Evolutionary conservation across 106 monocot species (phyloP), one percentile per base, ranked within the genome.

Genomic region (Triglochin maritima): DNA sequence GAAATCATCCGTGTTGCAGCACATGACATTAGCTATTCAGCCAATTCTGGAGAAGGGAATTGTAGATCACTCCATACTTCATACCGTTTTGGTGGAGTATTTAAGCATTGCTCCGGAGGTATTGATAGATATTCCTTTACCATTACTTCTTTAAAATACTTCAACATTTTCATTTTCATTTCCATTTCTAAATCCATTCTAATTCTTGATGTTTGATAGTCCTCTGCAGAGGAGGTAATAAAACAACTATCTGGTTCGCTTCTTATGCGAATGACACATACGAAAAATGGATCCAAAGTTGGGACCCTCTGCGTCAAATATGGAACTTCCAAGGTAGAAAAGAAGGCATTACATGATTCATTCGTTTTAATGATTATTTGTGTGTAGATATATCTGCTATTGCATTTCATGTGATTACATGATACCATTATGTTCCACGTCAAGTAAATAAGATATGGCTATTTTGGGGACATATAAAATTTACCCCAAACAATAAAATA

Each of bases 251-350:
- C 83, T 51, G 65, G 71, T 17, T 82, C 91, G 44, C 84, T 87
- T 77, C 77, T 92, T 74, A 75, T 88, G 68, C 69, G 82, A 56
- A 98, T 98, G 84, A 80, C 85, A 48, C 78, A 78, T 59, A 77
- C 87, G 65, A 84, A 79, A 82, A 88, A 88, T 68, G 96, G 91
- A 47, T 72, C 88, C 47, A 98, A 92, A 69, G 29, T 98, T 52
- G 84, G 83, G 45, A 82, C 86, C 42, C 74, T 88, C 43, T 98
- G 96, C 60, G 65, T 98, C 74, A 98, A 84, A 64, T 86, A 98
- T 81, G 88, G 91, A 11, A 82, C 54, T 74, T 83, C 84, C 10
- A 91, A 98, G 96, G 95, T 96, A 3, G 1, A n/a, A 49, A 29
- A 29, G 29, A 29, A 29, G 29, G 1, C 29, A 29, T 29, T 29